Percentiles rank a stretch among this genome's conserved stretches.
These are phyloP conservation scores for Monosporascus sp. DNA, from an alignment of 2,329 filamentous ascomycete genomes.

Conservation along the genomic window DNA sequence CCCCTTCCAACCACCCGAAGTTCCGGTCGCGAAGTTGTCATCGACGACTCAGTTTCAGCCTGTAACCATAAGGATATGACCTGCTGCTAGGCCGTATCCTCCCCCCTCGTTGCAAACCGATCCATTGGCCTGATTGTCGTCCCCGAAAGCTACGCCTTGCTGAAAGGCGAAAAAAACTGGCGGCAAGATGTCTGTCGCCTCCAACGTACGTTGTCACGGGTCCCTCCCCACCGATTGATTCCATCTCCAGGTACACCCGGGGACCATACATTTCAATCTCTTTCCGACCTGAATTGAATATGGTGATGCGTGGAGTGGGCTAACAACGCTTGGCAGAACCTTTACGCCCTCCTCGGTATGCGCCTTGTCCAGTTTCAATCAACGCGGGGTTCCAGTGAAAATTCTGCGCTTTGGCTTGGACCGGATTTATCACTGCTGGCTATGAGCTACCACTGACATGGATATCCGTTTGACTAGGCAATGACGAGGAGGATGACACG, in stretches of 20 bases:
- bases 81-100: constrained; percentile 30
- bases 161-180: constrained; percentile 46
- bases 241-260: too few species aligned
- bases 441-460: constrained; percentile 16
- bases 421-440: neutral
- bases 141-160: constrained; percentile 36
- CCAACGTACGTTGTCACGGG: constrained; percentile 46
- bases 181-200: constrained; percentile 59
- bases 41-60: constrained; percentile 8
- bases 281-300: too few species aligned
- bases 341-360: constrained; percentile 97
- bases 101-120: constrained; percentile 15
- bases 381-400: constrained; percentile 10
- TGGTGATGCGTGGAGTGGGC: constrained; percentile 3
- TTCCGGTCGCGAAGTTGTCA: constrained; percentile 1
- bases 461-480: constrained; percentile 39
- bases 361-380: constrained; percentile 19
- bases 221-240: constrained; percentile 1
- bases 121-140: constrained; percentile 26
- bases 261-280: too few species aligned
- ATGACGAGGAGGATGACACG: constrained; percentile 65
- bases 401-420: constrained; percentile 8
- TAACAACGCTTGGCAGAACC: constrained; percentile 60
- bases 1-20: constrained; percentile 5
- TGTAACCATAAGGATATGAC: constrained; percentile 25